These are phyloP conservation scores for Quillaja saponaria DNA, from an alignment of 306 rosid genomes.

Conservation along the genomic window DNA sequence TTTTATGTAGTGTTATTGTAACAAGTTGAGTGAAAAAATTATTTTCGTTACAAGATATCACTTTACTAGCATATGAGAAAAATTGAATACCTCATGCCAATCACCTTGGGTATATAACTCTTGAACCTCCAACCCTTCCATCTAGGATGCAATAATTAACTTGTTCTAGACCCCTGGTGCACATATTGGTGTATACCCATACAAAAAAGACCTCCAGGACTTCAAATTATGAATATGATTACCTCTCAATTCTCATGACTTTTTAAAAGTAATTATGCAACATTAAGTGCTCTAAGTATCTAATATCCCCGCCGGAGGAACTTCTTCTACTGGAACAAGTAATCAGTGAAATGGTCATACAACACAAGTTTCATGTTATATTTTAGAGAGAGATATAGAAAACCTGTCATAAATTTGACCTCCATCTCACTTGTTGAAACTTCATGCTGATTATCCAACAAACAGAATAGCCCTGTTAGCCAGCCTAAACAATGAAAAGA, in stretches of 20 bases:
- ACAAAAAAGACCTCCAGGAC: constrained; percentile 8
- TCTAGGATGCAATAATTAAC: not conserved
- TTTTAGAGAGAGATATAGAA: constrained; percentile 13
- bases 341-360: not conserved
- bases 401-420: constrained; percentile 52
- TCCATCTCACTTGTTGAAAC: constrained; percentile 57
- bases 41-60: too few species aligned
- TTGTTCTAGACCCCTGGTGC: not conserved
- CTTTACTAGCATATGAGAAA: too few species aligned
- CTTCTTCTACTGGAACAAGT: not conserved
- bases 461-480: constrained; percentile 88
- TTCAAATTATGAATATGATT: constrained; percentile 7
- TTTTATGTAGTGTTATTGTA: too few species aligned
- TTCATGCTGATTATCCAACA: constrained; percentile 89
- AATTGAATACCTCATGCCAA: too few species aligned
- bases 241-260: constrained; percentile 9
- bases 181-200: constrained; percentile 9
- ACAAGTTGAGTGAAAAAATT: too few species aligned
- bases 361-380: constrained; percentile 12
- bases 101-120: too few species aligned
- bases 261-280: not conserved
- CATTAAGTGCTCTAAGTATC: constrained; percentile 14
- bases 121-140: too few species aligned
- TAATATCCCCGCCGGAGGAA: constrained; percentile 16
- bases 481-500: constrained; percentile 80